Evolutionary conservation across 1,284 basidiomycete genomes (phyloP), one percentile per base, ranked within the genome.

Genomic region (Xerocomus nothofagi): DNA sequence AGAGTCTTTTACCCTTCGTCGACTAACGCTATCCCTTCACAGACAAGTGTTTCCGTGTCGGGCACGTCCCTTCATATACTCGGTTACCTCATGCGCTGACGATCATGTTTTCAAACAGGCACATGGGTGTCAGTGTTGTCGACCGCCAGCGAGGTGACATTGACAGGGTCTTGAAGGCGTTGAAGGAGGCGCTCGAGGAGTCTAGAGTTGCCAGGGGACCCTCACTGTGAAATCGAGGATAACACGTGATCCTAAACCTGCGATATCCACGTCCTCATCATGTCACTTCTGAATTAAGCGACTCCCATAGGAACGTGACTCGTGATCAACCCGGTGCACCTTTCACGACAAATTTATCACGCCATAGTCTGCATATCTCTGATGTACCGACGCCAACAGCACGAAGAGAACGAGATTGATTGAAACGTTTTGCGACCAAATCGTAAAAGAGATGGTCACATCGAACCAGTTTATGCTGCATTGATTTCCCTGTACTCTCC

Each of bases 121-220:
- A 97, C 71, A 96, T 98, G 93, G 95, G 95, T 48, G 70, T 89
- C 50, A 88, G 88, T 9, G 93, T 82, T 23, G 82, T 88, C 23
- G 80, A 94, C 59, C 55, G 74, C 27, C 59, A 75, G 47, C 78
- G 91, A 43, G 84, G 81, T 2, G 93, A 98, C 69, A 68, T 97
- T 15, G 85, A 93, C 58, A 84, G 75, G 65, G 74, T 97, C 50
- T 76, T 93, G 53, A 69, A 76, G 29, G 81, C 80, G 2, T 71
- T 97, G 66, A 79, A 78, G 62, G 87, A 82, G 53, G 68, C 75
- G 3, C 61, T 88, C 52, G 63, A 71, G 20, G 86, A 86, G 60
- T 78, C 79, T 14, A 73, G 63, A 47, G 67, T 65, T 14, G 50
- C 54, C 50, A 68, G 57, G 40, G 37, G 34, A 31, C 51, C n/a